Base-by-base conservation (phyloP, 495 filamentous ascomycete genomes). In the Neurospora sp. region DNA sequence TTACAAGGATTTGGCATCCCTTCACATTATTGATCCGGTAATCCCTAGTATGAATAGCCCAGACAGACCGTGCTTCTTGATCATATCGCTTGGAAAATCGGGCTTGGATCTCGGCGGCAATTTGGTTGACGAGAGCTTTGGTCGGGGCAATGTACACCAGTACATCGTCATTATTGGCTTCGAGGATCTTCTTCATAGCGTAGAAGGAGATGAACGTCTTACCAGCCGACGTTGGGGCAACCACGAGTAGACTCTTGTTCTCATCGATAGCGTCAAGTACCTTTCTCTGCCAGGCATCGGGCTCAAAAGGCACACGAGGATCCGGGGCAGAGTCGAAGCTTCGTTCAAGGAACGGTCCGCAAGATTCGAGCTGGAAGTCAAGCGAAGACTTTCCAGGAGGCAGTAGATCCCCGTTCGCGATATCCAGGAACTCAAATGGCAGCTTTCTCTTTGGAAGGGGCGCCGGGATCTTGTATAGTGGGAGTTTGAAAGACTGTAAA, bases 101-200 rank as follows among this genome's bases (percentile, higher is more conserved):
- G 44, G 82, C 84, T 73, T 84, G 81, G 8, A 94, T 82, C 79
- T 94, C 92, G 8, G 92, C 92, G 1, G 91, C 92, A 74, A 94
- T 93, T 77, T 94, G 92, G 78, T 94, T 94, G 72, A 94, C 92
- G 14, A 94, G 80, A 9, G 92, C 92, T 80, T 94, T 94, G 1
- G 92, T 94, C 2, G 92, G 92, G 2, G 92, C 92, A 37, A 94
- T 88, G 77, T 94, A 94, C 7, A 94, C 90, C 5, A 94, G 78
- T 12, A 94, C 84, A 20, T 88, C 88, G 39, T 93, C 87, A 75
- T 93, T 85, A 71, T 88, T 86, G 6, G 85, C 85, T 75, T 90
- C 82, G 23, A 94, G 84, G 11, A 94, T 81, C 77, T 93, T 88
- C 75, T 90, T 89, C 89, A 94, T 94, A 0, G 92, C 92, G 76